phyloP scores from a whole-genome alignment of 2,329 filamentous ascomycete species.

The Whalleya microplaca region DNA sequence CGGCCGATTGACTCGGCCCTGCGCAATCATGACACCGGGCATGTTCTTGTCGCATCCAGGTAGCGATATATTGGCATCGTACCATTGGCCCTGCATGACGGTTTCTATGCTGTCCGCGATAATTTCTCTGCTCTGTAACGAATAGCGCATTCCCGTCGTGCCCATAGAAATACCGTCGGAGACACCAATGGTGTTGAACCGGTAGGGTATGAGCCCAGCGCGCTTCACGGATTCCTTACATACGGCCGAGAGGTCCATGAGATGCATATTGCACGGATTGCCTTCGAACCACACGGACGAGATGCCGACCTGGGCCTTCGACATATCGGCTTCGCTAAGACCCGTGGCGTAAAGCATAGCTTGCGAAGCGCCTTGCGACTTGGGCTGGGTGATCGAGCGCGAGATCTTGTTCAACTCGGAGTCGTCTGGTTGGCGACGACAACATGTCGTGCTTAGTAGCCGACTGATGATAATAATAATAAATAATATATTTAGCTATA shows the following conservation, averaged over 20 bases:
- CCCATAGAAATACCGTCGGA: constrained; percentile 99
- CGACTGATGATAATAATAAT: constrained; percentile 51
- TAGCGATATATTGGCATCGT: constrained; percentile 95
- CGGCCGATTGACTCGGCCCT: constrained; percentile 92
- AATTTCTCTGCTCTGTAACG: constrained; percentile 90
- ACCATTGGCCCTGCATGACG: constrained; percentile 98
- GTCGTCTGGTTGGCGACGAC: constrained; percentile 52
- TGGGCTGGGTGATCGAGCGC: constrained; percentile 86
- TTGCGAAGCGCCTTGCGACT: constrained; percentile 97
- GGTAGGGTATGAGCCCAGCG: constrained; percentile 86
- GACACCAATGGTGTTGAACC: constrained; percentile 99
- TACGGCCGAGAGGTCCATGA: constrained; percentile 83
- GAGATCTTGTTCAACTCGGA: constrained; percentile 81
- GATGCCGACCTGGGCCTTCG: constrained; percentile 96
- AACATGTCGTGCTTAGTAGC: constrained; percentile 53
- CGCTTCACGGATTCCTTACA: constrained; percentile 66
- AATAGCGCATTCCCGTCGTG: constrained; percentile 95
- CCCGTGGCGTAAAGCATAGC: constrained; percentile 99
- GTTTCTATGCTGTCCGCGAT: constrained; percentile 99
- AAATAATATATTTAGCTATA: constrained; percentile 15
- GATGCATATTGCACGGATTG: constrained; percentile 99
- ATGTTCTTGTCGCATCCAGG: constrained; percentile 99
- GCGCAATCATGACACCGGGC: constrained; percentile 89
- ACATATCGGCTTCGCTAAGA: constrained; percentile 82
- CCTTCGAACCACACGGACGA: constrained; percentile 98